Base-by-base conservation (phyloP, 2,329 filamentous ascomycete species). In the Colletotrichum orbiculare region DNA sequence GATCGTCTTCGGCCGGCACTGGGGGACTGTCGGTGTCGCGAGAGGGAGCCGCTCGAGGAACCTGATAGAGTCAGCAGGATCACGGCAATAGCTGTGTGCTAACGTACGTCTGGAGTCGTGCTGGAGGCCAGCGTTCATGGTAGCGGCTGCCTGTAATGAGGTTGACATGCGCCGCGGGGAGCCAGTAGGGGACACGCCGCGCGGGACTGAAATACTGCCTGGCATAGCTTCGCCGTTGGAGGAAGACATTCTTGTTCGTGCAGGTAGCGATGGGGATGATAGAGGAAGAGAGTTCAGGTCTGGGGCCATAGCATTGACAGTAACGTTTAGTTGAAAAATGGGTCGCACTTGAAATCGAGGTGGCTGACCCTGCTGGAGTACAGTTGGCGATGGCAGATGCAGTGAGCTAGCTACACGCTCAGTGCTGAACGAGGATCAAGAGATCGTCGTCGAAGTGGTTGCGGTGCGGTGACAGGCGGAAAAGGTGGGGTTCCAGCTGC, bases 41-140 rank as follows among this genome's bases (percentile, higher is more conserved):
- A 76, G 55, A 86, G 74, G 46, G 87, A 87, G 74, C 81, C 82
- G 70, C 78, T 85, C 5, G 87, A 87, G 2, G 83, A 82, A 35
- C 78, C 83, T 86, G 58, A 2, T 2, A 38, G 8, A n/a, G 54
- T 56, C 38, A 64, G 60, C 33, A n/a, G 38, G 49, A 69, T 50
- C 68, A 59, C 33, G 45, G 11, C 7, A 50, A 42, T 41, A 43
- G 60, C 41, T 42, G 17, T n/a, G 3, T 10, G 12, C 41, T n/a
- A 10, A 73, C 82, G 50, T 81, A 89, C 87, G 81, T 74, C 83
- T 78, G 11, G 86, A 85, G 43, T 91, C 87, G 68, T 86, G 87
- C 69, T 91, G 88, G 35, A 93, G 86, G 55, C 92, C 88, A 35
- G 91, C 90, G 74, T 95, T 95, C 77, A 94, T 86, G 47, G 91